Percentiles rank a stretch among this genome's conserved stretches.
These are phyloP conservation scores for Beauveria scarabaeidicola DNA, from an alignment of 2,329 filamentous ascomycete species.

Conservation along the genomic window DNA sequence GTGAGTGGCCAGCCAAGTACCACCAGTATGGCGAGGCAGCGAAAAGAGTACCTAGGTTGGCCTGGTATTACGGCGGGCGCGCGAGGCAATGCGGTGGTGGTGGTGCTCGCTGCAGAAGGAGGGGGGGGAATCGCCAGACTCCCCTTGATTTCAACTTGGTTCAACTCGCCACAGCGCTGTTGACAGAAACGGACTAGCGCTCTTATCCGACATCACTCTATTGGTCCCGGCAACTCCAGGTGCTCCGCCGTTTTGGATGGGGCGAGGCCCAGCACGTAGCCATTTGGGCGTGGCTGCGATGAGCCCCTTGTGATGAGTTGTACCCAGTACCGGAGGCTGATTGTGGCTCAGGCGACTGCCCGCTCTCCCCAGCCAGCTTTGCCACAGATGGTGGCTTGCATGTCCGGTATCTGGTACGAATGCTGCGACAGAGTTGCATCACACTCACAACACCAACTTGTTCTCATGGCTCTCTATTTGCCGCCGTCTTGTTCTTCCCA, in stretches of 20 bases:
- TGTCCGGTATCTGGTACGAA: too few relatives aligned
- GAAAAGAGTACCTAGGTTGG: not conserved
- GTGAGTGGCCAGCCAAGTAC: not conserved
- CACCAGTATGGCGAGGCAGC: not conserved
- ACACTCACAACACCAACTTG: too few relatives aligned
- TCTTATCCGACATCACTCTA: not conserved
- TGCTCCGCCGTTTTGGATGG: not conserved
- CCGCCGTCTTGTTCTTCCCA: too few relatives aligned
- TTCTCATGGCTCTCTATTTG: too few relatives aligned
- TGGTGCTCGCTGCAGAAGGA: not conserved
- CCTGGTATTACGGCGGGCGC: not conserved
- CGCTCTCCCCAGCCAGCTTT: not conserved
- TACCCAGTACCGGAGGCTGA: not conserved
- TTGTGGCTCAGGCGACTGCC: not conserved
- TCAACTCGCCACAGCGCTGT: conserved; percentile 4
- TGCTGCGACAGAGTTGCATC: too few relatives aligned
- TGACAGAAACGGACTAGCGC: not conserved
- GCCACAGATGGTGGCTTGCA: too few relatives aligned
- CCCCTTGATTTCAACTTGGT: conserved; percentile 9
- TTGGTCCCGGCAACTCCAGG: conserved; percentile 4
- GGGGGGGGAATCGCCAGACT: conserved; percentile 4
- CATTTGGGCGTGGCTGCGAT: conserved; percentile 5
- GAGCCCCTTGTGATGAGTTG: not conserved
- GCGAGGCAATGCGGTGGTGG: not conserved
- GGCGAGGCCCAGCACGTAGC: not conserved